A percentile compares a stretch with the other conserved stretches of the same genome.
phyloP scores from a whole-genome alignment of 2,329 filamentous ascomycete species.

The Pyrenophora seminiperda region DNA sequence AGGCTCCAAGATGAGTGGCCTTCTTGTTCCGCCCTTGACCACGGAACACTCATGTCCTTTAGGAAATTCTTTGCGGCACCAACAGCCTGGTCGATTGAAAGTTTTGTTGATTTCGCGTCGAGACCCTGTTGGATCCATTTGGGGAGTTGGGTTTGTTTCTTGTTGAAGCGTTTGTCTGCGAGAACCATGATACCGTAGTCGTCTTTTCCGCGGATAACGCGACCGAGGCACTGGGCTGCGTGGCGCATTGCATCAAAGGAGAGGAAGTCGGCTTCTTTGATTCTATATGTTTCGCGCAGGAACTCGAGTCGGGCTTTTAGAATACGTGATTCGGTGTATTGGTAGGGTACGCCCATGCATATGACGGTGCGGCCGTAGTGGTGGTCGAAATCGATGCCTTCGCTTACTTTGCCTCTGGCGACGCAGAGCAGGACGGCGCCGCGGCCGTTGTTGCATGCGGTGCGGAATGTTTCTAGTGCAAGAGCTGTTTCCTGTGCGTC shows the following conservation, averaged over 20 bases:
- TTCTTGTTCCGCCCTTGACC: constrained; percentile 80
- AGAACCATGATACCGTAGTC: constrained; percentile 99
- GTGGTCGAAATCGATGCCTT: constrained; percentile 99
- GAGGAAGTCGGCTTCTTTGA: constrained; percentile 94
- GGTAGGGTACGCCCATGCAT: constrained; percentile 96
- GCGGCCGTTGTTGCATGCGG: constrained; percentile 94
- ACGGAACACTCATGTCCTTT: constrained; percentile 88
- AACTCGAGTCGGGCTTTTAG: constrained; percentile 95
- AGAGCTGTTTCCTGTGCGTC: constrained; percentile 97
- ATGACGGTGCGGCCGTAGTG: constrained; percentile 96
- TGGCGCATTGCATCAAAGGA: constrained; percentile 99
- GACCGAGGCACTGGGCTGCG: constrained; percentile 92
- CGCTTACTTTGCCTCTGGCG: constrained; percentile 93
- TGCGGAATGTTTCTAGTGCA: constrained; percentile 94
- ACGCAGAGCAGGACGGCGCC: constrained; percentile 93
- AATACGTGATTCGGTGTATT: constrained; percentile 97
- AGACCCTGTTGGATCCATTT: constrained; percentile 96
- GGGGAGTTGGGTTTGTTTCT: constrained; percentile 86
- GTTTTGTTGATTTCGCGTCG: constrained; percentile 80
- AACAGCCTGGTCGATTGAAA: constrained; percentile 95
- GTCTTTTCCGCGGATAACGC: constrained; percentile 93
- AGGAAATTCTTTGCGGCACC: constrained; percentile 88
- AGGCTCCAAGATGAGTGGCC: constrained; percentile 92
- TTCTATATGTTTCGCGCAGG: constrained; percentile 93
- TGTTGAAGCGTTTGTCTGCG: constrained; percentile 89